phyloP scores from a whole-genome alignment of 108 stramenopile species.

The Hondaea fermentalgiana region DNA sequence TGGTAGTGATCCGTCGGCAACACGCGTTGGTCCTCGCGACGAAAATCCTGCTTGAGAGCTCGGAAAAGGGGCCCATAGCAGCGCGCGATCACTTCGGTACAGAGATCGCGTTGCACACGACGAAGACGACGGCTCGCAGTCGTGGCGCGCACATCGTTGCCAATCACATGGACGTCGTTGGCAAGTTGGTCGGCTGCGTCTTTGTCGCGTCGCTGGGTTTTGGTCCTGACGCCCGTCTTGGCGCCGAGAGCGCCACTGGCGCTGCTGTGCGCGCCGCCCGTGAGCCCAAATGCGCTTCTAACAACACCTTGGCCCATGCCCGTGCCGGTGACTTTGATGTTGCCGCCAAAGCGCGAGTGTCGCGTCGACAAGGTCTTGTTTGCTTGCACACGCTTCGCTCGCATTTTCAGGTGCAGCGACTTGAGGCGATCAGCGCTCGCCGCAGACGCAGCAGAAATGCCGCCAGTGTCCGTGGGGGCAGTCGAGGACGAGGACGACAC shows the following conservation, averaged over 20 bases:
- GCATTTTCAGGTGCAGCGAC: not conserved
- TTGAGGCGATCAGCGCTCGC: not conserved
- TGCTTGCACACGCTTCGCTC: not conserved
- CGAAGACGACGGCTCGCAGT: not conserved
- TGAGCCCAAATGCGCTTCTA: not conserved
- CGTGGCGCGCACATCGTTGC: not conserved
- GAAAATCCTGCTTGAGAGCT: not conserved
- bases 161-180: not conserved
- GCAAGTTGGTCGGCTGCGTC: not conserved
- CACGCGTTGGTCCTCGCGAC: not conserved
- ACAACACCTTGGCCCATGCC: not conserved
- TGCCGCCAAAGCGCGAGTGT: not conserved
- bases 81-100: not conserved
- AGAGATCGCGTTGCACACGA: not conserved
- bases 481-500: not conserved
- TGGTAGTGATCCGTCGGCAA: not conserved
- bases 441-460: not conserved
- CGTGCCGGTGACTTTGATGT: not conserved
- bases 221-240: not conserved
- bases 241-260: not conserved
- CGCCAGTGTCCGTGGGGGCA: too few species aligned
- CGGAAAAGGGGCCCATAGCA: constrained; percentile 3
- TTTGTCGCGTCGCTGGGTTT: not conserved
- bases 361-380: not conserved
- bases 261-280: not conserved